Conservation (phyloP, 2,329 filamentous ascomycete species). For the Byssoonygena ceratinophila region DNA sequence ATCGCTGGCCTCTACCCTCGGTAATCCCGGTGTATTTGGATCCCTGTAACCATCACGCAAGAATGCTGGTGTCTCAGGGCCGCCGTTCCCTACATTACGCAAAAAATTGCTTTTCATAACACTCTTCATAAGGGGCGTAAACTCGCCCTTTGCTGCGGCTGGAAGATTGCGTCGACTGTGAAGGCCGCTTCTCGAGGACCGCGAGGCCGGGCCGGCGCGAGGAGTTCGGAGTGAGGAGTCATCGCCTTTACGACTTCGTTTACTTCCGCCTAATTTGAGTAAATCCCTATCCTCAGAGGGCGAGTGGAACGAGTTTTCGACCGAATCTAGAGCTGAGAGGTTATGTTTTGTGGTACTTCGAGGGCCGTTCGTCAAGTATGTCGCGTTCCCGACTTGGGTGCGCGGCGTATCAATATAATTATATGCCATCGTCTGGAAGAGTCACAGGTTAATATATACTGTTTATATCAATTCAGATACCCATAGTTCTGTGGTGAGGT, state of each 20-base stretch:
- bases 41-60: slow-evolving; percentile 51
- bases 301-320: slow-evolving; percentile 77
- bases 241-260: slow-evolving; percentile 42
- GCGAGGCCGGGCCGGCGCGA: slow-evolving; percentile 50
- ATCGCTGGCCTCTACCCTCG: slow-evolving; percentile 59
- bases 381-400: slow-evolving; percentile 72
- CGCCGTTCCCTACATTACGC: slow-evolving; percentile 45
- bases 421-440: slow-evolving; percentile 46
- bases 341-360: slow-evolving; percentile 42
- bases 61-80: slow-evolving; percentile 58
- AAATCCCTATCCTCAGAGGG: slow-evolving; percentile 68
- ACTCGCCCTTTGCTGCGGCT: slow-evolving; percentile 55
- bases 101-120: slow-evolving; percentile 57
- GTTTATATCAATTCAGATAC: not conserved
- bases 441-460: not conserved
- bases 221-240: slow-evolving; percentile 60
- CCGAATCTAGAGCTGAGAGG: slow-evolving; percentile 57
- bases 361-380: slow-evolving; percentile 58
- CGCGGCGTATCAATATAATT: slow-evolving; percentile 74
- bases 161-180: slow-evolving; percentile 62
- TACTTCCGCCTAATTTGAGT: slow-evolving; percentile 62
- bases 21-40: slow-evolving; percentile 63
- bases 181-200: slow-evolving; percentile 42
- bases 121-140: slow-evolving; percentile 84
- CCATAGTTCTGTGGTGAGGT: slow-evolving; percentile 1